A percentile compares a stretch with the other conserved stretches of the same genome.
phyloP scores from a whole-genome alignment of 2,329 filamentous ascomycete species.

The Xylariaceae sp. region DNA sequence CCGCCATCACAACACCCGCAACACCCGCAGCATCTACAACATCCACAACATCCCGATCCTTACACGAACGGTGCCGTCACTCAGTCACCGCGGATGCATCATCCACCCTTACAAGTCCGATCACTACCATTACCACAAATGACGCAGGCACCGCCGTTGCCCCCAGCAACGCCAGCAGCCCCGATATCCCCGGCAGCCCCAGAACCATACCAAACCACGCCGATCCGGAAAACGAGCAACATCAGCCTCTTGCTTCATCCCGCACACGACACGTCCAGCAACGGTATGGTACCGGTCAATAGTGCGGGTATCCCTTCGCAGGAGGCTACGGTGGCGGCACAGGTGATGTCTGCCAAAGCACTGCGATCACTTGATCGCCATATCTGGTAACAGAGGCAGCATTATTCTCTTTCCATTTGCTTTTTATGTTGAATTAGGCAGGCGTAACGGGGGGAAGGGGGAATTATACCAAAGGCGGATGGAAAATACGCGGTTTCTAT shows the following conservation, averaged over 20 bases:
- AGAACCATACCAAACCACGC: not conserved
- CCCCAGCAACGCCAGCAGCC: not conserved
- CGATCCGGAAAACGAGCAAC: not conserved
- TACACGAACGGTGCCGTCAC: too few species aligned
- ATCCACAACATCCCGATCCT: conserved; percentile 7
- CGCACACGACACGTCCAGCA: not conserved
- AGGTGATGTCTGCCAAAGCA: not conserved
- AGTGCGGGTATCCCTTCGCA: not conserved
- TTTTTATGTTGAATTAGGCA: not conserved
- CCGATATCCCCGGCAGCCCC: conserved; percentile 3
- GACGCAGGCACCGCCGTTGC: conserved; percentile 3
- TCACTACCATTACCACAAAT: conserved; percentile 21
- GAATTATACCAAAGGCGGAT: too few species aligned
- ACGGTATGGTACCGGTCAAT: not conserved
- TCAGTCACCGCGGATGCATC: not conserved
- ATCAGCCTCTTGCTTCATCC: not conserved
- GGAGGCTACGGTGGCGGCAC: not conserved
- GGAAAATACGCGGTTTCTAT: too few species aligned
- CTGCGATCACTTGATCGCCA: not conserved
- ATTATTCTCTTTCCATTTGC: not conserved
- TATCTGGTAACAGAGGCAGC: not conserved
- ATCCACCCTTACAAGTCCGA: conserved; percentile 21
- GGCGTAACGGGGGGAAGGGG: not conserved
- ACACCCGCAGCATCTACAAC: conserved; percentile 26
- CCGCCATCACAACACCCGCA: conserved; percentile 30